These are phyloP conservation scores for Shiraia bambusicola DNA, from an alignment of 2,329 filamentous ascomycete genomes.

Conservation along the genomic window DNA sequence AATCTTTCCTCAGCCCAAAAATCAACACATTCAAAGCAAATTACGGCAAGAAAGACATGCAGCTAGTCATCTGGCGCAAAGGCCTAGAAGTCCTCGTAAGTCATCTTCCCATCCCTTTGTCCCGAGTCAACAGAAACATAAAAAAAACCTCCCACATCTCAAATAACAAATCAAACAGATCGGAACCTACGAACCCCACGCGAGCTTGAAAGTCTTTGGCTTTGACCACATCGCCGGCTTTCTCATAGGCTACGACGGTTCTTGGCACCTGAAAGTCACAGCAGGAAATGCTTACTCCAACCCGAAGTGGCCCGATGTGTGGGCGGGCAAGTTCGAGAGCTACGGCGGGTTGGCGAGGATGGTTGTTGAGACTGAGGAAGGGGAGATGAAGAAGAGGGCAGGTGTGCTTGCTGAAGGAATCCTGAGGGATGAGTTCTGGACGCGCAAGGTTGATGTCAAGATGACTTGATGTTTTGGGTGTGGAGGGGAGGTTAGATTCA, in stretches of 20 bases:
- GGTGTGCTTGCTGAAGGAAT: conserved; percentile 6
- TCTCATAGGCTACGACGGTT: conserved; percentile 21
- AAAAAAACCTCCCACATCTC: no score
- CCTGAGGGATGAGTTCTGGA: conserved; percentile 12
- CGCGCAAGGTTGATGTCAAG: conserved; percentile 10
- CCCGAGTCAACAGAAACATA: no score
- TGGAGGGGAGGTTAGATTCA: no score
- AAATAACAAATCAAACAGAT: conserved; percentile 6
- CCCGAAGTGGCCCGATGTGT: conserved; percentile 18
- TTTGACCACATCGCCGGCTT: conserved; percentile 22
- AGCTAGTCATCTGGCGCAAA: conserved; percentile 23
- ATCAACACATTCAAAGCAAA: conserved; percentile 17
- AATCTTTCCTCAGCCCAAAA: conserved; percentile 12
- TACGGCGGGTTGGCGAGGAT: conserved; percentile 14
- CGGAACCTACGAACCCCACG: conserved; percentile 17
- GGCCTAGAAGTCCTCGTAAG: conserved; percentile 21
- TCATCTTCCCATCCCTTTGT: background rate
- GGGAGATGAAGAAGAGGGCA: conserved; percentile 10
- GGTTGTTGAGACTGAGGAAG: conserved; percentile 11
- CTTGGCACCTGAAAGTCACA: conserved; percentile 15
- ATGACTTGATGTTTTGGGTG: conserved; percentile 3
- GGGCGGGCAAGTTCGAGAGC: conserved; percentile 18
- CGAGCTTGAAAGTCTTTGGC: conserved; percentile 5
- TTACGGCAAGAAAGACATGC: conserved; percentile 12
- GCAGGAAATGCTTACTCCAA: conserved; percentile 14